Base-by-base conservation (phyloP, 768 basidiomycete species). In the Ramaria sp. region DNA sequence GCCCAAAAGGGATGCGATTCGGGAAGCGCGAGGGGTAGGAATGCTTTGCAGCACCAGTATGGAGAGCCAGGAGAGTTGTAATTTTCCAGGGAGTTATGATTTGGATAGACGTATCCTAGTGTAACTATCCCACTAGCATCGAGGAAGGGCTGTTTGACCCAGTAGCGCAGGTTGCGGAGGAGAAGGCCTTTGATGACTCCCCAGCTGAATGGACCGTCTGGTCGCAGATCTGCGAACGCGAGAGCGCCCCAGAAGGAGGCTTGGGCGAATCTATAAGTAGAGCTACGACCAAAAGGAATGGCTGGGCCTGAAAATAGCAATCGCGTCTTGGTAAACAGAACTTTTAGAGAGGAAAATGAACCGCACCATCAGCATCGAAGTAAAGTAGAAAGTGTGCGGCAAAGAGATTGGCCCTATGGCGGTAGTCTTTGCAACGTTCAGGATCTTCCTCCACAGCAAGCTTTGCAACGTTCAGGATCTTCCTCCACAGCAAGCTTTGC, bases 31-130 rank as follows among this genome's bases (percentile, higher is more conserved):
- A 88, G 77, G 6, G 83, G 67, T 39, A 83, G 73, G 67, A 90
- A 88, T 1, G 84, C 82, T 64, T 88, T 86, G 72, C 84, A 87
- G 64, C 82, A 84, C 87, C 86, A 88, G 69, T 88, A 90, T 1
- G 84, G 83, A 24, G 84, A 86, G 19, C 85, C 85, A 17, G 81
- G 80, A 4, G 84, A 84, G 65, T 88, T 88, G 72, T 90, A 88
- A 68, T 85, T 87, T 65, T 88, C 82, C 13, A 80, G 84, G 73
- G 87, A 82, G 66, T 83, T 83, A 69, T 80, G 81, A 63, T 85
- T 86, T 31, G 83, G 84, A 62, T 86, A 87, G 48, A 72, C 70
- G 64, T 75, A 87, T 2, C 85, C 86, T 62, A 88, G 83, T 10
- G 83, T 88, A 37, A 88, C 71, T 0, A 83, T 86, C 13, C 85